Evolutionary conservation across 345 rosid genomes (phyloP), one percentile per base, ranked within the genome.

Genomic region (Hypericum androsaemum): DNA sequence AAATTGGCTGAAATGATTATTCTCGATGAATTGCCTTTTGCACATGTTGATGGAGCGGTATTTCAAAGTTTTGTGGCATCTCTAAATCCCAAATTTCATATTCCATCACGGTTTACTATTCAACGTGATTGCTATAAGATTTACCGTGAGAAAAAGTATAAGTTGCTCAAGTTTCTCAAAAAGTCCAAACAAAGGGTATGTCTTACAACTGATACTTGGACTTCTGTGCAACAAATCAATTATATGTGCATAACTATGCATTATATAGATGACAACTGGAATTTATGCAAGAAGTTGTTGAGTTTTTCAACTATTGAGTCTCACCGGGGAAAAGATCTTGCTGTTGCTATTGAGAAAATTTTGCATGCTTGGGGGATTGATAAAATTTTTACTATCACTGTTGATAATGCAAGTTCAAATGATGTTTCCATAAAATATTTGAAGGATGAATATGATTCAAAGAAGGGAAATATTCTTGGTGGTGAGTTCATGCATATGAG

Each of bases 221-320:
- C 57, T 15, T 60, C 44, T 0, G 6, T 10, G 5, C 38, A 60
- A 43, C 10, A 36, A 0, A 8, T 52, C 50, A 16, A 48, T 7
- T 51, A 60, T 16, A 47, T 59, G 48, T 37, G 41, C 37, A 14
- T 60, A 6, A 60, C 44, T n/a, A 42, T 50, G 4, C 64, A 60
- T 44, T 59, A 32, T 35, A 51, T 64, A 9, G 63, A 46, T 41
- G 10, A 37, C 7, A 12, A 50, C 1, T 63, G 62, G 57, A 44
- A 16, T 1, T 50, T 51, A 5, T 14, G 43, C 1, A 50, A 44
- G 40, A 64, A n/a, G n/a, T 52, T 58, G 0, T 5, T 52, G n/a
- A 64, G 40, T 14, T 58, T 64, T 46, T 52, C 7, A 10, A 16
- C 7, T 5, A 7, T 58, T 46, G 10, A 63, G 35, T 35, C 9